phyloP scores from a whole-genome alignment of 208 protist species.

The Herpetomonas samuelpessoai region DNA sequence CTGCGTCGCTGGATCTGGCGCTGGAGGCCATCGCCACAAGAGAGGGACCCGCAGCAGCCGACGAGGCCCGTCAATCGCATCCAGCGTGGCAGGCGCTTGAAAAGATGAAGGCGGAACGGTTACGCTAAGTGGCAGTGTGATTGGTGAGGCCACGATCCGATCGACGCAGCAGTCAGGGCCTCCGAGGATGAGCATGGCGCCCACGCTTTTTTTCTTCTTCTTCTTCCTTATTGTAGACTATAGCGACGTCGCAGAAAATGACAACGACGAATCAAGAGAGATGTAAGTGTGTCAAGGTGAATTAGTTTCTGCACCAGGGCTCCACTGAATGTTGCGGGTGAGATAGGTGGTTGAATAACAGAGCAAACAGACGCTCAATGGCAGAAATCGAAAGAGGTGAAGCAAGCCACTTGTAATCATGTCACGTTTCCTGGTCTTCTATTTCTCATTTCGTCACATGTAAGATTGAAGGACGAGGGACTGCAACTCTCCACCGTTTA shows the following conservation, averaged over 20 bases:
- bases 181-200: not conserved
- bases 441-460: not conserved
- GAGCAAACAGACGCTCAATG: no score
- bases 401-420: no score
- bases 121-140: not conserved
- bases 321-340: no score
- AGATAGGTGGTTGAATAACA: no score
- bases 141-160: not conserved
- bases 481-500: no score
- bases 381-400: no score
- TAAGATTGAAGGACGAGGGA: no score
- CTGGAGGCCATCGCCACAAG: not conserved
- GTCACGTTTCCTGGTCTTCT: no score
- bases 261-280: no score
- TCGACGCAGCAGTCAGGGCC: not conserved
- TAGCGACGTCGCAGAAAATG: no score
- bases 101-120: not conserved
- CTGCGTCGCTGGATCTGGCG: constrained; percentile 8
- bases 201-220: not conserved
- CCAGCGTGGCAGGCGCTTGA: constrained; percentile 16
- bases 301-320: no score
- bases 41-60: not conserved
- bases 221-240: not conserved
- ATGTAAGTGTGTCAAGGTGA: no score
- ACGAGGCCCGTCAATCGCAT: constrained; percentile 4